Base-by-base conservation (phyloP, 768 basidiomycete genomes). In the Naganishia kalamii region DNA sequence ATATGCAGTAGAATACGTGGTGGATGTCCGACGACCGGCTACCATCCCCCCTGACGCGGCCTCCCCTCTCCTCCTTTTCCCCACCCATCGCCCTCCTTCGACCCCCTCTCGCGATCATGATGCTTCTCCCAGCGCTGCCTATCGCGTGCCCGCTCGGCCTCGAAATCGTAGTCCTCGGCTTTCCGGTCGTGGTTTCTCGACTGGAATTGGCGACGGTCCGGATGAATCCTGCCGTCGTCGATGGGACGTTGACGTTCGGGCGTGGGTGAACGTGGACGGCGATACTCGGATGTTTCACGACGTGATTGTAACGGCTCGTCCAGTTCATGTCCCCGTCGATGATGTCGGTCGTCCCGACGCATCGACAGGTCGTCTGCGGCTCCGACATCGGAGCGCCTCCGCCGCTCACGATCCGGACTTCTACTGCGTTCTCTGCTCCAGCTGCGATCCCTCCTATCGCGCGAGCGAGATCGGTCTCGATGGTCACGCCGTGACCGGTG, bases 71-170 rank as follows among this genome's bases (percentile, higher is more conserved):
- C 43, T 11, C 43, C 10, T n/a, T 44, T 44, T n/a, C 54, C 54
- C 54, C 54, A 57, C 15, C 54, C 54, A 5, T 57, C 54, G 40
- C 37, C 54, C 25, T 35, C 54, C 30, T 25, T 40, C 54, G 40
- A 41, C n/a, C 67, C 67, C 32, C 62, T 61, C 15, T 70, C 62
- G 11, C 64, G 60, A 29, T 70, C 64, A 40, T 65, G 57, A 37
- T 60, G 27, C 19, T 33, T 40, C 44, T 70, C 66, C 52, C 57
- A 49, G 19, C 68, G 40, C 47, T 47, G 27, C 17, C 63, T 52
- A 43, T 64, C 63, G n/a, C 44, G 54, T 6, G 29, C 64, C 30
- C 68, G 23, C 19, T 68, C 63, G 37, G 43, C 41, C 29, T 65
- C 57, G 29, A 59, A 57, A 33, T 68, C 62, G 21, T 67, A 62